A percentile compares a stretch with the other conserved stretches of the same genome.
Evolutionary conservation across 1,284 basidiomycete genomes (phyloP).

Genomic region (Sanghuangporus weigelae): DNA sequence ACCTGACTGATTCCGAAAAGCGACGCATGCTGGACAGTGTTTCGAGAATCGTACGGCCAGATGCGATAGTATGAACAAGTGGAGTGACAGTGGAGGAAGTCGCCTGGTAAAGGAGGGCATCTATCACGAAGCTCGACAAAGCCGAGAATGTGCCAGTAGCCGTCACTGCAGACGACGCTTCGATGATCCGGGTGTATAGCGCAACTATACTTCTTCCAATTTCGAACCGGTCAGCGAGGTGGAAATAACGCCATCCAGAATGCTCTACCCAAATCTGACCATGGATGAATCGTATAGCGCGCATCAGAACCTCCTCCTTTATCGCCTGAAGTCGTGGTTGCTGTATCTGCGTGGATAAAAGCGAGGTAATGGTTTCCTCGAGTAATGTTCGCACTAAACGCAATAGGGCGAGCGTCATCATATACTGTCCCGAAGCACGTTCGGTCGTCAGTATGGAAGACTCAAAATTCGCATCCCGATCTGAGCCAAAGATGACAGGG

Average conservation of each 20-base stretch:
- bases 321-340: constrained; percentile 58
- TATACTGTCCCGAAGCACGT: constrained; percentile 67
- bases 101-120: constrained; percentile 63
- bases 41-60: constrained; percentile 52
- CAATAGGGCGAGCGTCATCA: constrained; percentile 74
- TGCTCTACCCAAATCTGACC: constrained; percentile 85
- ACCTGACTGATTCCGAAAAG: constrained; percentile 59
- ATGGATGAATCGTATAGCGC: constrained; percentile 73
- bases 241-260: constrained; percentile 75
- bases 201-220: constrained; percentile 63
- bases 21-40: constrained; percentile 59
- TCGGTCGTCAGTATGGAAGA: constrained; percentile 69
- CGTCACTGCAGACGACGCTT: constrained; percentile 51
- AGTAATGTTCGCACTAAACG: constrained; percentile 74
- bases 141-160: constrained; percentile 49
- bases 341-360: constrained; percentile 45
- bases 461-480: constrained; percentile 46
- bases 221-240: constrained; percentile 75
- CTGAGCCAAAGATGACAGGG: constrained; percentile 67
- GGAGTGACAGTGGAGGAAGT: constrained; percentile 74
- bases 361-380: constrained; percentile 61
- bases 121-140: constrained; percentile 57
- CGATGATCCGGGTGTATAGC: constrained; percentile 63
- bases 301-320: constrained; percentile 78
- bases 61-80: constrained; percentile 61